Conservation (phyloP, 176 grass and related monocot species). For the Ampelocalamus luodianensis region DNA sequence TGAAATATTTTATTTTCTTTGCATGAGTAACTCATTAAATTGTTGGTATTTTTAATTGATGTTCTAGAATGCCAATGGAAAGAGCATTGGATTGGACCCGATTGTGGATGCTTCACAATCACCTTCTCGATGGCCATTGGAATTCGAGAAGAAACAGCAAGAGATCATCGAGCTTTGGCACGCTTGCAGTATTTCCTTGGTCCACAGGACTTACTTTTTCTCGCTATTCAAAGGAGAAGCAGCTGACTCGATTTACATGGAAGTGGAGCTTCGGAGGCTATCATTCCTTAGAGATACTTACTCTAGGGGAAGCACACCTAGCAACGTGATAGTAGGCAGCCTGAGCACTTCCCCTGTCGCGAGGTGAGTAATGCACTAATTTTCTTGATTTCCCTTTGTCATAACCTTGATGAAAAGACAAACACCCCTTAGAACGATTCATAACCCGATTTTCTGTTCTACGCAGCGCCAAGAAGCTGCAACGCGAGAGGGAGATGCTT, state of each 20-base stretch:
- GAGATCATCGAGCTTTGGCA: slow-evolving; percentile 90
- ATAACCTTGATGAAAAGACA: neutral
- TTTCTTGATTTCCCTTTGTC: neutral
- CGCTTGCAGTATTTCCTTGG: slow-evolving; percentile 75
- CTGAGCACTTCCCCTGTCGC: slow-evolving; percentile 56
- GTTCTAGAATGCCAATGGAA: slow-evolving; percentile 59
- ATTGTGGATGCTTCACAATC: slow-evolving; percentile 47
- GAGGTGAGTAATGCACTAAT: slow-evolving; percentile 48
- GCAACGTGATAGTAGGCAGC: slow-evolving; percentile 44
- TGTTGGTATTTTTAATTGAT: slow-evolving; percentile 8
- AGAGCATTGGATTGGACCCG: slow-evolving; percentile 56
- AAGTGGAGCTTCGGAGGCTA: slow-evolving; percentile 84
- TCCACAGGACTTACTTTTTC: slow-evolving; percentile 95
- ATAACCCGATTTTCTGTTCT: neutral
- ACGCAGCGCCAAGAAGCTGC: slow-evolving; percentile 67
- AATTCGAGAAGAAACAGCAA: slow-evolving; percentile 84
- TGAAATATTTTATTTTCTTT: neutral
- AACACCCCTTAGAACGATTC: neutral
- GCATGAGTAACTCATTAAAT: neutral
- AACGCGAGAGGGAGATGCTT: slow-evolving; percentile 82
- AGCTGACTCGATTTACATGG: slow-evolving; percentile 91
- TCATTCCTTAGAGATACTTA: slow-evolving; percentile 72
- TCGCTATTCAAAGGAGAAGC: slow-evolving; percentile 90
- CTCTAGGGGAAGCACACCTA: slow-evolving; percentile 53
- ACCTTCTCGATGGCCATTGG: slow-evolving; percentile 73